Evolutionary conservation across 345 rosid genomes (phyloP).

Genomic region (Corchorus capsularis): DNA sequence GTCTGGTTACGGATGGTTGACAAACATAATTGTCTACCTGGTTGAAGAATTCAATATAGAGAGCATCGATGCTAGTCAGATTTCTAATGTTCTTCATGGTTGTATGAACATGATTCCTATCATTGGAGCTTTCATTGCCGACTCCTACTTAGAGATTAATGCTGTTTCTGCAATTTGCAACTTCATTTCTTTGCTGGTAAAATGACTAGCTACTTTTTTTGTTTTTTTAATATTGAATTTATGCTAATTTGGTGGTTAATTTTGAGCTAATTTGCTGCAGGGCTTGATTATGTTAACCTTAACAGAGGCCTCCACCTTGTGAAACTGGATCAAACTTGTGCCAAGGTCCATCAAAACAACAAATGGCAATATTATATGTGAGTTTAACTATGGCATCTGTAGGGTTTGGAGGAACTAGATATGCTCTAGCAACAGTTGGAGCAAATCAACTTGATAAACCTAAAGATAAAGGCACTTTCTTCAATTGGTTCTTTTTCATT

Average conservation of each 20-base stretch:
- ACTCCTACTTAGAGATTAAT: slow-evolving; percentile 25
- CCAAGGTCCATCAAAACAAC: slow-evolving; percentile 17
- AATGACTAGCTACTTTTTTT: neutral
- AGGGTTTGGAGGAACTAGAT: slow-evolving; percentile 29
- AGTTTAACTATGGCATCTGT: slow-evolving; percentile 17
- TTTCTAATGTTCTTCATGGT: slow-evolving; percentile 21
- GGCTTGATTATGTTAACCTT: slow-evolving; percentile 24
- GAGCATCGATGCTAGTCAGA: slow-evolving; percentile 26
- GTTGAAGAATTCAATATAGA: slow-evolving; percentile 33
- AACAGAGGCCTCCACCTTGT: slow-evolving; percentile 26
- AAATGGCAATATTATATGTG: slow-evolving; percentile 14
- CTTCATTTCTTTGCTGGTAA: slow-evolving; percentile 28
- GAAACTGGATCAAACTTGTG: slow-evolving; percentile 8
- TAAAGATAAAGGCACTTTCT: slow-evolving; percentile 28
- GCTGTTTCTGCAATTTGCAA: slow-evolving; percentile 19
- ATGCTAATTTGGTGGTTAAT: neutral
- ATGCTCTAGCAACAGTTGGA: slow-evolving; percentile 32
- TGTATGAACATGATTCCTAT: slow-evolving; percentile 23
- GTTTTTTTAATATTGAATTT: neutral
- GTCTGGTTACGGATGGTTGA: slow-evolving; percentile 23
- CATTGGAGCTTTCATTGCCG: slow-evolving; percentile 30
- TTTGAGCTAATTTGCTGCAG: slow-evolving; percentile 5
- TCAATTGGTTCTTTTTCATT: slow-evolving; percentile 34
- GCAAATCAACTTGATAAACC: slow-evolving; percentile 30
- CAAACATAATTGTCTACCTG: slow-evolving; percentile 34